Conservation (phyloP, 768 basidiomycete species). For the Dioszegia hungarica region DNA sequence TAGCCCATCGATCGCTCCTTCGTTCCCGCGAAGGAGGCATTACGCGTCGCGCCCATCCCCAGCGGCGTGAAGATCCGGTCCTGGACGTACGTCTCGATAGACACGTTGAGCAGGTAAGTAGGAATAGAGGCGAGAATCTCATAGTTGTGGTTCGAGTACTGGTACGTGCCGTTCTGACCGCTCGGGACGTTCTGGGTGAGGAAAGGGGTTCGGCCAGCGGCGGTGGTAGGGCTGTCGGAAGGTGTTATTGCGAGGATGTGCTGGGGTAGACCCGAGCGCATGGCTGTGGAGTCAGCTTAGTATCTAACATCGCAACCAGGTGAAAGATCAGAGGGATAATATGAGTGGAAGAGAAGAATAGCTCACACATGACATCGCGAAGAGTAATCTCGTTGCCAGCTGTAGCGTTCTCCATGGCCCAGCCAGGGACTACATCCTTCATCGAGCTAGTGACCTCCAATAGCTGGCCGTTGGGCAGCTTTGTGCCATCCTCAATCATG, state of each 20-base stretch:
- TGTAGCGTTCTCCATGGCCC: conserved; percentile 6
- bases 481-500: conserved; percentile 12
- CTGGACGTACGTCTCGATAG: conserved; percentile 17
- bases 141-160: conserved; percentile 43
- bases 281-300: conserved; percentile 19
- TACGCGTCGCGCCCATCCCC: conserved; percentile 25
- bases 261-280: conserved; percentile 33
- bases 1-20: conserved; percentile 16
- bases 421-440: conserved; percentile 17
- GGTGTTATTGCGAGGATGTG: conserved; percentile 13
- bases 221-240: neutral
- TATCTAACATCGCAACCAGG: no score
- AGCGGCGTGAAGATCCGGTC: conserved; percentile 30
- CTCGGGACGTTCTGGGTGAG: conserved; percentile 31
- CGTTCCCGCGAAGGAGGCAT: conserved; percentile 13
- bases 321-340: neutral
- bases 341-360: no score
- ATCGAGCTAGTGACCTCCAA: conserved; percentile 13
- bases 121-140: conserved; percentile 24
- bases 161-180: conserved; percentile 21
- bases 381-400: conserved; percentile 8
- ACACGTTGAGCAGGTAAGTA: conserved; percentile 2
- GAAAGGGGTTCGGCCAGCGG: conserved; percentile 9
- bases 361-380: conserved; percentile 17
- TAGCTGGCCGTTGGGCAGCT: neutral